phyloP scores from a whole-genome alignment of 2,329 filamentous ascomycete species.

The Oidium heveae region DNA sequence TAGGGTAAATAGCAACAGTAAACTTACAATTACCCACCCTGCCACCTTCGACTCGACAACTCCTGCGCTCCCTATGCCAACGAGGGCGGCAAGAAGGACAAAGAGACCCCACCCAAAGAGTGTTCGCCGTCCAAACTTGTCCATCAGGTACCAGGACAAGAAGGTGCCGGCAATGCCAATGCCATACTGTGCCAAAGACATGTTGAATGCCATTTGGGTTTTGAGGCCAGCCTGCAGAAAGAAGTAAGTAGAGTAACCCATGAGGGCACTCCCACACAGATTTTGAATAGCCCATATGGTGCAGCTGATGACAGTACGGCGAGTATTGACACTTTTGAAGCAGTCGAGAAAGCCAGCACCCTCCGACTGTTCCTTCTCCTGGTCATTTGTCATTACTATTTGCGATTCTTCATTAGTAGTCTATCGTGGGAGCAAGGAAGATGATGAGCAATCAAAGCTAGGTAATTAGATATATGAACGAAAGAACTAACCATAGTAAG shows the following conservation, averaged over 20 bases:
- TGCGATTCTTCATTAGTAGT: constrained; percentile 13
- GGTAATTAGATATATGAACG: too few relatives aligned
- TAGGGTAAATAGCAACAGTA: too few relatives aligned
- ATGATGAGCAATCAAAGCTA: too few relatives aligned
- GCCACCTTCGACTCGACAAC: too few relatives aligned
- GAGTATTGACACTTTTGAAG: too few relatives aligned
- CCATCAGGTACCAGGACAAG: too few relatives aligned
- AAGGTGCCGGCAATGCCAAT: constrained; percentile 35
- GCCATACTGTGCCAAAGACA: constrained; percentile 36
- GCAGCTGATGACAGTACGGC: constrained; percentile 27
- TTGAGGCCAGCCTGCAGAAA: constrained; percentile 36
- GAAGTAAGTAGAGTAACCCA: too few relatives aligned
- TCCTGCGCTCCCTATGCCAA: too few relatives aligned
- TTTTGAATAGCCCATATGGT: constrained; percentile 33
- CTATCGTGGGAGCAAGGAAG: constrained; percentile 5
- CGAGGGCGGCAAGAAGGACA: too few relatives aligned
- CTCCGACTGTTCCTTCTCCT: constrained; percentile 42
- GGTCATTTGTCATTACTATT: constrained; percentile 67
- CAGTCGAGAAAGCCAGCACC: constrained; percentile 52
- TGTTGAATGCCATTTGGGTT: constrained; percentile 30
- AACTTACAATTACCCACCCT: too few relatives aligned
- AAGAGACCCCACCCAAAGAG: too few relatives aligned
- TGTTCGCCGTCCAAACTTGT: too few relatives aligned
- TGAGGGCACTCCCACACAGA: constrained; percentile 33
- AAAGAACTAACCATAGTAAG: constrained; percentile 55